Conservation (phyloP, 495 filamentous ascomycete genomes). For the Neurospora tetraspora region DNA sequence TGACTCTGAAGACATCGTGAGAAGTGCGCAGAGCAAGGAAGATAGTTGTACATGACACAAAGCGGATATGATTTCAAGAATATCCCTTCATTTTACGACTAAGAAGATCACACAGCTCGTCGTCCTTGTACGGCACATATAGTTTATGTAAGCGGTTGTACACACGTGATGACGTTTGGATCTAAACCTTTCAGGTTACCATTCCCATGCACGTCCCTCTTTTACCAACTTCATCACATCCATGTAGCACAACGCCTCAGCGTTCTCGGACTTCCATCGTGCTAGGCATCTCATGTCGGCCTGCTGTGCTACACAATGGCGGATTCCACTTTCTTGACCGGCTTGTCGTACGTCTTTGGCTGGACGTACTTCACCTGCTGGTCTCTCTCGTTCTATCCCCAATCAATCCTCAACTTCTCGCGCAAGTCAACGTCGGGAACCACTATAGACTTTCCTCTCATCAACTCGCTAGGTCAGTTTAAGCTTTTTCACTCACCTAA, state of each 20-base stretch:
- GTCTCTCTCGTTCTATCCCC: constrained; percentile 89
- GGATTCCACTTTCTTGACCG: constrained; percentile 7
- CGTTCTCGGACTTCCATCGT: neutral
- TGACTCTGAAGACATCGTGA: neutral
- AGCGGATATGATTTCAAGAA: neutral
- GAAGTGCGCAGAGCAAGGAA: neutral
- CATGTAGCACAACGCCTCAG: neutral
- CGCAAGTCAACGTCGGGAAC: constrained; percentile 71
- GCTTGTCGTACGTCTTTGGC: constrained; percentile 45
- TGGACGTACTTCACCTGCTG: constrained; percentile 61
- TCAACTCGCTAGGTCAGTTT: constrained; percentile 66
- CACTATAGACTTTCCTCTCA: constrained; percentile 73
- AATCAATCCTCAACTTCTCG: constrained; percentile 64
- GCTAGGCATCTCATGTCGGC: neutral
- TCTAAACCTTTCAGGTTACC: neutral
- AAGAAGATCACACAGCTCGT: neutral
- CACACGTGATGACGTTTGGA: neutral
- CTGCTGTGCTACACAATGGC: neutral
- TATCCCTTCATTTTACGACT: neutral
- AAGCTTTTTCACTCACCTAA: neutral
- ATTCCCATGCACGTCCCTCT: neutral
- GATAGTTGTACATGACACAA: neutral
- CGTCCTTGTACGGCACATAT: neutral
- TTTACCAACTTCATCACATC: neutral
- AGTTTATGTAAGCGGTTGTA: neutral